Percentiles rank a stretch among this genome's conserved stretches.
phyloP scores from a whole-genome alignment of 163 green algal genomes.

The Scenedesmus sp. region DNA sequence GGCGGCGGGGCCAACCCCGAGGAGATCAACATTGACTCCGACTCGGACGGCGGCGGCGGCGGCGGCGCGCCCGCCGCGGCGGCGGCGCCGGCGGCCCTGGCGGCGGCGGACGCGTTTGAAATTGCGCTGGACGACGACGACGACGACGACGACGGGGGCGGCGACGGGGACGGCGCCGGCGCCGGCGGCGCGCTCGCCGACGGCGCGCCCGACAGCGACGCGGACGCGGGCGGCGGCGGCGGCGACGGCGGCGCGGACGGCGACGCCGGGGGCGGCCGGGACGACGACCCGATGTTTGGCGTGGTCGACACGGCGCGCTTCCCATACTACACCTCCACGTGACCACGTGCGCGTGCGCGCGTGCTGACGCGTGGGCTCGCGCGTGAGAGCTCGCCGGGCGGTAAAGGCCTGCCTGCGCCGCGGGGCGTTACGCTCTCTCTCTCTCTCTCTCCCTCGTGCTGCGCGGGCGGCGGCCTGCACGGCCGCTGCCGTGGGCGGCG shows the following conservation, averaged over 20 bases:
- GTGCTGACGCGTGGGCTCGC: too few species aligned
- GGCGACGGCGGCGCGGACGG: conserved; percentile 25
- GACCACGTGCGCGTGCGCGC: too few species aligned
- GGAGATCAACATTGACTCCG: conserved; percentile 34
- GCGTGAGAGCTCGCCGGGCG: too few species aligned
- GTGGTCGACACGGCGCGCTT: conserved; percentile 30
- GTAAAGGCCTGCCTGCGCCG: too few species aligned
- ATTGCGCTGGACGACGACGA: conserved; percentile 19
- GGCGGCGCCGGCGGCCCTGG: background rate
- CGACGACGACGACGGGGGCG: background rate
- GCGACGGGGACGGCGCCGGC: background rate
- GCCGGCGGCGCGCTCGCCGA: conserved; percentile 24
- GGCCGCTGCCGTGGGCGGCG: too few species aligned
- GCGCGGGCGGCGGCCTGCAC: too few species aligned
- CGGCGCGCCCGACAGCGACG: conserved; percentile 28
- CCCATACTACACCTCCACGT: conserved; percentile 25
- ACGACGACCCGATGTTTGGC: conserved; percentile 39
- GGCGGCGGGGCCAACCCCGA: too few species aligned
- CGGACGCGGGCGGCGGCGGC: background rate
- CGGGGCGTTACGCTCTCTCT: too few species aligned
- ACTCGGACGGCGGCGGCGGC: background rate
- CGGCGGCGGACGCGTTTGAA: background rate
- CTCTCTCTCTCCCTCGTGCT: too few species aligned
- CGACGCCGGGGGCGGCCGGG: background rate
- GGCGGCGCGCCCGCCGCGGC: conserved; percentile 8